Evolutionary conservation across 1,139 yeast species (phyloP).

Genomic region (Taphrina betulina): DNA sequence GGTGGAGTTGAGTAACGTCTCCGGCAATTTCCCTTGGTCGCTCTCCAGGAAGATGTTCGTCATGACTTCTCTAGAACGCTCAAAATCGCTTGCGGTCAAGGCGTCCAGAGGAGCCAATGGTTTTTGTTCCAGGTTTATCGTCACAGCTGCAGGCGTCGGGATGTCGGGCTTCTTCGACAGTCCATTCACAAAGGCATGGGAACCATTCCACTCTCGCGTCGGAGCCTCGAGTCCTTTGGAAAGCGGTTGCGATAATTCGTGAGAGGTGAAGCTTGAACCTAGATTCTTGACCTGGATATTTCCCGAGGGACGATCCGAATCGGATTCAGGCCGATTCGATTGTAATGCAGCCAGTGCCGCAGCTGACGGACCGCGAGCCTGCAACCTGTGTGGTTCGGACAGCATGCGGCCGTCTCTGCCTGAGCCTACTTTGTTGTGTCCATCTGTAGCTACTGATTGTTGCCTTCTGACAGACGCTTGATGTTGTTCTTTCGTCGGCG

Average conservation of each 20-base stretch:
- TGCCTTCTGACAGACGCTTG: slow-evolving; percentile 20
- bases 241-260: no score
- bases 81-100: slow-evolving; percentile 47
- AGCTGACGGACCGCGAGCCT: slow-evolving; percentile 15
- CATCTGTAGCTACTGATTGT: no score
- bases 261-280: neutral
- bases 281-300: neutral
- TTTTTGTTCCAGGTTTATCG: neutral
- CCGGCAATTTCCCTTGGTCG: slow-evolving; percentile 44
- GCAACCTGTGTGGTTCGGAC: neutral
- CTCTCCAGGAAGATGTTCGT: slow-evolving; percentile 57
- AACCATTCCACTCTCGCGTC: slow-evolving; percentile 38
- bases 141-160: neutral
- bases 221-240: slow-evolving; percentile 30
- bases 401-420: neutral
- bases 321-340: neutral
- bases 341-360: slow-evolving; percentile 45
- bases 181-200: slow-evolving; percentile 7
- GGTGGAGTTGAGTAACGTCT: slow-evolving; percentile 6
- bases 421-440: no score
- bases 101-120: slow-evolving; percentile 53
- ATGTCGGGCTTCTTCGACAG: neutral
- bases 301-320: slow-evolving; percentile 32
- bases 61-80: slow-evolving; percentile 57
- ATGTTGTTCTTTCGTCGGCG: slow-evolving; percentile 59